These are phyloP conservation scores for Candida namnaoensis DNA, from an alignment of 805 yeast species.

Conservation along the genomic window DNA sequence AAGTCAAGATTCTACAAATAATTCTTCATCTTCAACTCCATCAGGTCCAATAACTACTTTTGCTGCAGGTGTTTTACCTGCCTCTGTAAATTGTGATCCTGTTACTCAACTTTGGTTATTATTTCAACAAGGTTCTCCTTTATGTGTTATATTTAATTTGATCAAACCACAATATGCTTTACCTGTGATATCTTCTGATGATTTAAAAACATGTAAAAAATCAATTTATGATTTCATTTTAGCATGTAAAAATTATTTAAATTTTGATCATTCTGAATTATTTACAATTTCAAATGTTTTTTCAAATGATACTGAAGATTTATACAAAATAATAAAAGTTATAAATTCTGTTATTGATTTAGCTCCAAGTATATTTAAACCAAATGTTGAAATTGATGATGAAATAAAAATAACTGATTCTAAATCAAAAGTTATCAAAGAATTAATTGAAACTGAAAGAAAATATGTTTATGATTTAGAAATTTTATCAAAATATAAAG, in stretches of 20 bases:
- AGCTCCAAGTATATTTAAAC: slow-evolving; percentile 33
- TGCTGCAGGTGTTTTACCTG: slow-evolving; percentile 72
- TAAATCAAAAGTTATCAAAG: slow-evolving; percentile 72
- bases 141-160: slow-evolving; percentile 76
- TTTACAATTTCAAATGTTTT: slow-evolving; percentile 89
- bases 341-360: slow-evolving; percentile 56
- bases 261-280: slow-evolving; percentile 70
- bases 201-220: slow-evolving; percentile 76
- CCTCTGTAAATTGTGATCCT: slow-evolving; percentile 74
- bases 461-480: slow-evolving; percentile 90
- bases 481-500: slow-evolving; percentile 55
- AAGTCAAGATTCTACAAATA: slow-evolving; percentile 23
- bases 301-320: slow-evolving; percentile 69
- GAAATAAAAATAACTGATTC: slow-evolving; percentile 34
- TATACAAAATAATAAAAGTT: slow-evolving; percentile 66
- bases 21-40: slow-evolving; percentile 15
- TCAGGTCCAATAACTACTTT: slow-evolving; percentile 39
- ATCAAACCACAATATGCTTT: slow-evolving; percentile 52
- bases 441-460: slow-evolving; percentile 83
- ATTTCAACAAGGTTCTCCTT: slow-evolving; percentile 87
- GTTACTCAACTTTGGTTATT: slow-evolving; percentile 85
- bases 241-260: slow-evolving; percentile 73
- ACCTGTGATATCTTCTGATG: slow-evolving; percentile 66
- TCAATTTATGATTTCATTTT: slow-evolving; percentile 83
- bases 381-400: slow-evolving; percentile 18